phyloP scores from a whole-genome alignment of 352 stramenopile species.

The Phytopythium helicoides region DNA sequence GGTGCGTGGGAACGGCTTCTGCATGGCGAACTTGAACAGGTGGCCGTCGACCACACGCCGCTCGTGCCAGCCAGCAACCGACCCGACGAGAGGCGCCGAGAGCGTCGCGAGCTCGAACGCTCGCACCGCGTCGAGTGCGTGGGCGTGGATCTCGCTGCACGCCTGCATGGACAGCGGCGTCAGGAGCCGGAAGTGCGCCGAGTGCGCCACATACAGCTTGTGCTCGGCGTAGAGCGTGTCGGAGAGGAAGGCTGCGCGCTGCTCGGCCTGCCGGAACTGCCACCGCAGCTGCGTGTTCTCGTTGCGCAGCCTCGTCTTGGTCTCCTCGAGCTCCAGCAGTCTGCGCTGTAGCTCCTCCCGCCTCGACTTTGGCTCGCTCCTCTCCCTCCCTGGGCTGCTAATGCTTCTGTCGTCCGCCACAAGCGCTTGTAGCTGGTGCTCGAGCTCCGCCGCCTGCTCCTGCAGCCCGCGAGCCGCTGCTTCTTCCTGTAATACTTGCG shows the following conservation, averaged over 20 bases:
- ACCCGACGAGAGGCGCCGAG: conserved; percentile 14
- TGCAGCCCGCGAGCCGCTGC: neutral
- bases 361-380: neutral
- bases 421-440: neutral
- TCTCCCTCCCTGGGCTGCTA: too few relatives aligned
- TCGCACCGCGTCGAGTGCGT: conserved; percentile 13
- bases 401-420: too few relatives aligned
- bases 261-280: conserved; percentile 16
- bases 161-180: conserved; percentile 20
- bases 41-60: conserved; percentile 15
- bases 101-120: conserved; percentile 4
- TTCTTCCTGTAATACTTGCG: conserved; percentile 31
- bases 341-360: neutral
- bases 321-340: neutral
- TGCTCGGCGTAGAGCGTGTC: conserved; percentile 30
- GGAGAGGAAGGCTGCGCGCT: conserved; percentile 13
- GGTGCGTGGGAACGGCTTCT: conserved; percentile 16
- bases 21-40: conserved; percentile 24
- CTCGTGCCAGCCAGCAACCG: conserved; percentile 25
- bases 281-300: conserved; percentile 27
- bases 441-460: neutral
- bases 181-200: conserved; percentile 27
- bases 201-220: conserved; percentile 28
- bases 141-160: conserved; percentile 14
- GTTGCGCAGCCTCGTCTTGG: conserved; percentile 10